Base-by-base conservation (phyloP, 192 early-diverging fungal species). In the Paraglomus brasilianum region DNA sequence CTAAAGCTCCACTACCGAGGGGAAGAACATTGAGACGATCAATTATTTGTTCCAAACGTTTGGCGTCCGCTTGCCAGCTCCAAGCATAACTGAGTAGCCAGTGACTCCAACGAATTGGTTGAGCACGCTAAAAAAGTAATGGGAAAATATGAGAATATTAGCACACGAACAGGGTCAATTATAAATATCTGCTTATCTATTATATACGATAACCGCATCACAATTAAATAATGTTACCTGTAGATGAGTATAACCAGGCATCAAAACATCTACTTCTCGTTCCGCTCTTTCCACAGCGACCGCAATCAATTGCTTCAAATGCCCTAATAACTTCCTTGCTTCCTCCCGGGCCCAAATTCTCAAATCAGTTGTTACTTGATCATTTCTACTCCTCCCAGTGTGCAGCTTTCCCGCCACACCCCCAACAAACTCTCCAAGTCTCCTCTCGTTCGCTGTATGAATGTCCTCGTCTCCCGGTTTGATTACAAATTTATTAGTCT, bases 181-280 rank as follows among this genome's bases (percentile, higher is more conserved):
- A 7, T 13, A 21, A 65, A 21, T 42, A 43, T 13, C 41, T 5
- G 43, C 22, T 14, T 11, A 15, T 74, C 19, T 36, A 3, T 50
- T n/a, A 50, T 50, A 50, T 21, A 50, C 2, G 19, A 21, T 50
- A 19, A 51, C 17, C 17, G 50, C 50, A 51, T 6, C 21, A 51
- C 17, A 21, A 30, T 30, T n/a, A n/a, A n/a, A n/a, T n/a, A n/a
- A n/a, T n/a, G n/a, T n/a, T 74, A 88, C 85, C 78, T 95, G 97
- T 74, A 99, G 72, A 76, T 99, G 97, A n/a, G 97, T 99, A 82
- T 97, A 99, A 0, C 97, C 97, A 43, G 97, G 97, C 93, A 99
- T 96, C 60, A 99, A 72, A n/a, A 95, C 88, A 76, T 97, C 91
- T 10, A 97, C 85, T 72, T 99, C 97, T 39, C 71, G 73, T 65